phyloP scores from a whole-genome alignment of 768 basidiomycete species.

The Termitomyces sp. region DNA sequence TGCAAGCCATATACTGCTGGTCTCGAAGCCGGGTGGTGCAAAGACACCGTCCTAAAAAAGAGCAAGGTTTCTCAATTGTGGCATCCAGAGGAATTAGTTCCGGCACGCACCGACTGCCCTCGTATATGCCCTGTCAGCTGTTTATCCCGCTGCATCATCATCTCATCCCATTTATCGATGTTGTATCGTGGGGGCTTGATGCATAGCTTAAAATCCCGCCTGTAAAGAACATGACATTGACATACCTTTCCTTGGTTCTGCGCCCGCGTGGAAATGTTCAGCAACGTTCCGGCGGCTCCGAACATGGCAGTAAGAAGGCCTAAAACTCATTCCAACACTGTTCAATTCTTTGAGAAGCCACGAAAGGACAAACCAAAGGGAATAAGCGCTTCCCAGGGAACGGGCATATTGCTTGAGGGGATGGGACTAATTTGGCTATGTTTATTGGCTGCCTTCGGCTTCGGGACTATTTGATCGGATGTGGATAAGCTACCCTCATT shows the following conservation, averaged over 20 bases:
- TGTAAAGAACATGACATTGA: not conserved
- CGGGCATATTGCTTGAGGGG: slow-evolving; percentile 60
- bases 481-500: too few species aligned
- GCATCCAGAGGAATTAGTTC: not conserved
- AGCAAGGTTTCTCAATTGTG: not conserved
- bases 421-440: slow-evolving; percentile 9
- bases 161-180: slow-evolving; percentile 87
- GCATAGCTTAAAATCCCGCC: not conserved
- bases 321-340: slow-evolving; percentile 23
- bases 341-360: not conserved
- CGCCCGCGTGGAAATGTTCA: slow-evolving; percentile 69
- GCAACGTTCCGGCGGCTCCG: slow-evolving; percentile 82
- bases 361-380: slow-evolving; percentile 66
- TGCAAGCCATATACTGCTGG: slow-evolving; percentile 71
- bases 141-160: slow-evolving; percentile 93
- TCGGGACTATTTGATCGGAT: not conserved
- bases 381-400: slow-evolving; percentile 96
- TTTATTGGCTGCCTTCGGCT: not conserved
- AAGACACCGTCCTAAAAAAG: slow-evolving; percentile 53
- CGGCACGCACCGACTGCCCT: slow-evolving; percentile 71
- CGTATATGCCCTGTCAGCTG: slow-evolving; percentile 82
- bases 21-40: slow-evolving; percentile 67
- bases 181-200: slow-evolving; percentile 76
- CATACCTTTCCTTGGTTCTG: slow-evolving; percentile 90
- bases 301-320: slow-evolving; percentile 86